Percentiles rank a stretch among this genome's conserved stretches.
Evolutionary conservation across 306 rosid species (phyloP).

Genomic region (Cucumis melo): DNA sequence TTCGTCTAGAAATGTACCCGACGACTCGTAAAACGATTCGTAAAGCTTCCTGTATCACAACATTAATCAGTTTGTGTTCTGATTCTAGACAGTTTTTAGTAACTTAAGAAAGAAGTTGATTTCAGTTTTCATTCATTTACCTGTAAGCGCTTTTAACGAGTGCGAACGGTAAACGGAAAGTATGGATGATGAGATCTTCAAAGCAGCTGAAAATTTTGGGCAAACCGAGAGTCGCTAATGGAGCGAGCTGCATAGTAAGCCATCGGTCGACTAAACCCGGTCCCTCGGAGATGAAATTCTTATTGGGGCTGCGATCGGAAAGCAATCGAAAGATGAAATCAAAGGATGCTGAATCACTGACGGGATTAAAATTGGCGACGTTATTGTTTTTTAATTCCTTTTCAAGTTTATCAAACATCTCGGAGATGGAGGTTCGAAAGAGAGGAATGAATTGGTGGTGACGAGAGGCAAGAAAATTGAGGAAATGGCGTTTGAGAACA

Average conservation of each 20-base stretch:
- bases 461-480: conserved; percentile 13
- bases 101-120: not conserved
- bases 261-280: conserved; percentile 20
- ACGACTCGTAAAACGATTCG: conserved; percentile 18
- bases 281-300: conserved; percentile 22
- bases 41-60: conserved; percentile 21
- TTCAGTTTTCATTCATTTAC: not conserved
- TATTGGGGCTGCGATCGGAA: conserved; percentile 20
- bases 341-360: conserved; percentile 17
- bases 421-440: conserved; percentile 13
- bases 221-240: conserved; percentile 21
- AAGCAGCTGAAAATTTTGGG: conserved; percentile 25
- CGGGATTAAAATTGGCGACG: conserved; percentile 15
- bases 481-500: conserved; percentile 25
- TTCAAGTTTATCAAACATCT: conserved; percentile 22
- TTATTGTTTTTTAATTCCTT: conserved; percentile 9
- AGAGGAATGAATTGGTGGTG: conserved; percentile 37
- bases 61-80: not conserved
- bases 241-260: conserved; percentile 43
- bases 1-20: conserved; percentile 24
- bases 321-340: conserved; percentile 35
- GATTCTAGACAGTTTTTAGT: not conserved
- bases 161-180: conserved; percentile 33
- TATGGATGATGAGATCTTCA: conserved; percentile 33
- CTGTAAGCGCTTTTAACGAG: conserved; percentile 26